Evolutionary conservation across 495 filamentous ascomycete genomes (phyloP), one percentile per base, ranked within the genome.

Genomic region (Parathielavia hyrcaniae): DNA sequence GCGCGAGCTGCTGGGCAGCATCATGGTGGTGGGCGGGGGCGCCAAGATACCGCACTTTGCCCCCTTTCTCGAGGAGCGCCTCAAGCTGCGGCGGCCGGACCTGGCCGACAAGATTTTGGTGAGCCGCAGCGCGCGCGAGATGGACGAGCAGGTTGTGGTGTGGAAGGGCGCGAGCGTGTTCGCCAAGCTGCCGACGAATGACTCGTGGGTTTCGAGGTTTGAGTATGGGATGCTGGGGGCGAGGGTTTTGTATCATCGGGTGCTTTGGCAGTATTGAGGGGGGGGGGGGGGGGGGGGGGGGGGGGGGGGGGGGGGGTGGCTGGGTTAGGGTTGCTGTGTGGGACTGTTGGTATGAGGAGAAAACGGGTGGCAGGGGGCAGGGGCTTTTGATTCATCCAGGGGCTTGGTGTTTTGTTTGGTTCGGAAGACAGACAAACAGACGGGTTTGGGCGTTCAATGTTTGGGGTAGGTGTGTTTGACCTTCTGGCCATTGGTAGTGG

Each of bases 121-220:
- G 50, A 90, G 88, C 36, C 81, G 83, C 16, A 91, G 90, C 38
- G 95, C 93, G 1, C 73, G 93, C 60, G 93, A 98, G 64, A 81
- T 98, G 67, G 93, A 97, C 69, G 88, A 90, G 22, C 90, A 96
- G 68, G 91, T 96, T 7, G 88, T 97, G 34, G 86, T 87, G 8
- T 98, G 93, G 93, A 98, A 98, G 79, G 93, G 93, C 2, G 95
- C 88, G 4, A 96, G 91, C 65, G 89, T 98, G 30, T 98, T 97
- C 77, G 91, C 89, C n/a, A 92, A 95, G 74, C 75, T 98, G 67
- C 75, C 77, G 32, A 89, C 87, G 11, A 96, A 97, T 71, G 95
- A 98, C 73, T 90, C 85, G 70, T 97, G 93, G 93, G 90, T 97
- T 61, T 86, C 86, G 1, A 79, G 82, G 54, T 75, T 85, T 55